Percentiles rank a stretch among this genome's conserved stretches.
These are phyloP conservation scores for Diaporthe ilicicola DNA, from an alignment of 2,329 filamentous ascomycete genomes.

Conservation along the genomic window DNA sequence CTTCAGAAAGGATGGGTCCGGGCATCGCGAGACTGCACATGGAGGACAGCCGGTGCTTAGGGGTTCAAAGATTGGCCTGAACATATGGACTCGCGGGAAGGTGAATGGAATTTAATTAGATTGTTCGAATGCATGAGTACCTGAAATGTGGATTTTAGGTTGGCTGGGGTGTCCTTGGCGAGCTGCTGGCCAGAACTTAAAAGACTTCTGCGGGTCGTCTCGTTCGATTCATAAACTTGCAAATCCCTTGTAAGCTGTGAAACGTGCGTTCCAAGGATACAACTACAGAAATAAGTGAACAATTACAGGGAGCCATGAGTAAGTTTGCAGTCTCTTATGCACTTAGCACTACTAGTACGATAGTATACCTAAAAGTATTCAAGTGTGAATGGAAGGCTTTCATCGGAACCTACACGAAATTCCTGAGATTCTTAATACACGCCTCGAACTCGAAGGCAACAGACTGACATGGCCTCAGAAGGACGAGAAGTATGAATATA, in stretches of 20 bases:
- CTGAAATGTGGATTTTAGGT: not conserved
- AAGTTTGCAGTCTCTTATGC: too few species aligned
- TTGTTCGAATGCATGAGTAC: not conserved
- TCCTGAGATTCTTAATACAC: too few species aligned
- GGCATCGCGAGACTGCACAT: conserved; percentile 62
- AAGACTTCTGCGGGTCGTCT: not conserved
- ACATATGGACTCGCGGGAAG: conserved; percentile 61
- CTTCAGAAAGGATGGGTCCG: conserved; percentile 58
- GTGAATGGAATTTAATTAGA: not conserved
- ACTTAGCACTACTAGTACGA: not conserved
- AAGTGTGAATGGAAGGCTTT: not conserved
- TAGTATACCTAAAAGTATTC: too few species aligned
- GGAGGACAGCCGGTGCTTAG: conserved; percentile 58
- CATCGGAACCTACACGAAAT: too few species aligned
- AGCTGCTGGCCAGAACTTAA: not conserved
- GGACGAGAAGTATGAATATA: not conserved
- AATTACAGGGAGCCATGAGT: too few species aligned
- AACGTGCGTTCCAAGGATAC: conserved; percentile 4
- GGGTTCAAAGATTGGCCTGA: conserved; percentile 63
- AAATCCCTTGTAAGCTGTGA: not conserved
- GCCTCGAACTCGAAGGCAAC: not conserved
- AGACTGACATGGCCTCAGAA: not conserved
- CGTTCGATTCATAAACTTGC: not conserved
- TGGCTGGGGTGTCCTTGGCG: not conserved
- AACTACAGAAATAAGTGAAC: too few species aligned